Evolutionary conservation across 2,329 filamentous ascomycete genomes (phyloP).

Genomic region (Hymenoscyphus albidus): DNA sequence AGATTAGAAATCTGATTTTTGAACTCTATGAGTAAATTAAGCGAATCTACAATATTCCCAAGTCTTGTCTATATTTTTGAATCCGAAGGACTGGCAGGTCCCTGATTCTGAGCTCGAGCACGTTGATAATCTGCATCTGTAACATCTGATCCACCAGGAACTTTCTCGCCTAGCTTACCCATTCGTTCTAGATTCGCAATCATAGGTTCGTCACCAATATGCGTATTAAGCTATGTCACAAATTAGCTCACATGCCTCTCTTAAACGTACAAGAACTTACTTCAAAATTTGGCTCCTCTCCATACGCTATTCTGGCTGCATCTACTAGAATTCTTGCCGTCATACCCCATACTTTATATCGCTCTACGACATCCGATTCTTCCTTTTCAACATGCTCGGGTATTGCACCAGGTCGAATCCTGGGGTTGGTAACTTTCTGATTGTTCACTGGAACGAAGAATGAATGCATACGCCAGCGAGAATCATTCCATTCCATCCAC

Average conservation of each 20-base stretch:
- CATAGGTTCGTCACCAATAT: constrained; percentile 56
- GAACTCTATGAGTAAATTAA: not conserved
- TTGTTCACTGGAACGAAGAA: constrained; percentile 81
- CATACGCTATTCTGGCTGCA: constrained; percentile 79
- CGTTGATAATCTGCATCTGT: constrained; percentile 47
- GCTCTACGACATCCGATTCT: constrained; percentile 42
- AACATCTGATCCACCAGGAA: constrained; percentile 46
- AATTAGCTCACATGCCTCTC: constrained; percentile 11
- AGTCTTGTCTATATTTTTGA: constrained; percentile 10
- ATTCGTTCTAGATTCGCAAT: constrained; percentile 53
- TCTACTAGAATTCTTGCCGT: constrained; percentile 88
- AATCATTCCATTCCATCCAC: constrained; percentile 77
- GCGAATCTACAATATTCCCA: not conserved
- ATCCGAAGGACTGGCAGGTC: not conserved
- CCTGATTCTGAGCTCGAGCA: constrained; percentile 24
- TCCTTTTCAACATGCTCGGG: constrained; percentile 45
- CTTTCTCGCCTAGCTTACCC: constrained; percentile 50
- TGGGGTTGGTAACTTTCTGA: constrained; percentile 63
- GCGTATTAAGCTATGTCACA: constrained; percentile 27
- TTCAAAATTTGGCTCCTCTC: constrained; percentile 79
- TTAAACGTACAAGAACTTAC: constrained; percentile 38
- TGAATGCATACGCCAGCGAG: constrained; percentile 82
- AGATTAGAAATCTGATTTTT: no score
- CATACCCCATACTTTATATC: constrained; percentile 92
- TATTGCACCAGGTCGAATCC: constrained; percentile 37